These are phyloP conservation scores for Wickerhamiella alocasiicola DNA, from an alignment of 805 yeast genomes.

Conservation along the genomic window DNA sequence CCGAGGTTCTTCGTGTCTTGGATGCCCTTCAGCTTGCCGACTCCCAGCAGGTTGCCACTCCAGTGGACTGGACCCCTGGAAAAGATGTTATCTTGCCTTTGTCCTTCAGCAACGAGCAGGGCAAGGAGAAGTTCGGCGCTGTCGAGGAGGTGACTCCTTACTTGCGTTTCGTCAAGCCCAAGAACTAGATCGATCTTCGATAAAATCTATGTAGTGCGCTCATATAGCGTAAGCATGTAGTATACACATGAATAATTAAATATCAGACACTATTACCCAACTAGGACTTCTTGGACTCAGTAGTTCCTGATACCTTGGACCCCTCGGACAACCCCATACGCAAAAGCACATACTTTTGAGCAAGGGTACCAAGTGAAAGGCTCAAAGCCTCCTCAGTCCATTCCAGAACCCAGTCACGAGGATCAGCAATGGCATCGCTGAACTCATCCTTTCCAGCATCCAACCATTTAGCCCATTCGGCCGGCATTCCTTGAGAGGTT, in stretches of 20 bases:
- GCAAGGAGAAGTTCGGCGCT: conserved; percentile 71
- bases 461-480: conserved; percentile 91
- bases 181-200: no score
- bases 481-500: conserved; percentile 82
- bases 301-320: no score
- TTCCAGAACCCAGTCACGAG: conserved; percentile 68
- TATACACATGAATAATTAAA: no score
- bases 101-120: conserved; percentile 63
- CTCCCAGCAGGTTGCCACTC: conserved; percentile 72
- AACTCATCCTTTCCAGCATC: conserved; percentile 31
- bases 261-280: no score
- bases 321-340: conserved; percentile 54
- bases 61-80: conserved; percentile 83
- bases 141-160: conserved; percentile 83
- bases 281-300: no score
- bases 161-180: conserved; percentile 50
- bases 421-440: conserved; percentile 45
- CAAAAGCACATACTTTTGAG: conserved; percentile 80
- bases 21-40: conserved; percentile 75
- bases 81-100: conserved; percentile 91
- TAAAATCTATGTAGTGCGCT: no score
- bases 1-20: conserved; percentile 80
- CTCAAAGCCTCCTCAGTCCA: conserved; percentile 74
- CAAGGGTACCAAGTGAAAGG: conserved; percentile 70
- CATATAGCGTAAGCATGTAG: background rate